Conservation (phyloP, 495 filamentous ascomycete genomes). For the Chaetomidium leptoderma region DNA sequence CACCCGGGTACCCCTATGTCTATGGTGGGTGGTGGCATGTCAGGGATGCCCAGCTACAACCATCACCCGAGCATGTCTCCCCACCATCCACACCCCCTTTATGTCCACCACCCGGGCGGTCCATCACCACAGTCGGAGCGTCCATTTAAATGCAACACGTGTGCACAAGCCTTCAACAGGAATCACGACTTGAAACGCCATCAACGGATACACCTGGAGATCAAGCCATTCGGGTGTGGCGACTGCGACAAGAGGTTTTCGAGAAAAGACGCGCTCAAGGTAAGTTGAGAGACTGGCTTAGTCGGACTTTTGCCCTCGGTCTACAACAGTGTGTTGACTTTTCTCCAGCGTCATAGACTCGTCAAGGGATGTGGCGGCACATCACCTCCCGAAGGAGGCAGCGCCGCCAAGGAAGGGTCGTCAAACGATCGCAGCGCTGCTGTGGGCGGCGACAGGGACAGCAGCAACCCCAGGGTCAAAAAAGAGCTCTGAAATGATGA, state of each 20-base stretch:
- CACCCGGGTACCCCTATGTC: slow-evolving; percentile 68
- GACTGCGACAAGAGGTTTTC: slow-evolving; percentile 97
- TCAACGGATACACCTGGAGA: slow-evolving; percentile 87
- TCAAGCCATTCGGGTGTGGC: slow-evolving; percentile 90
- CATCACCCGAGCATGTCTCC: slow-evolving; percentile 50
- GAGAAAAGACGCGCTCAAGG: slow-evolving; percentile 95
- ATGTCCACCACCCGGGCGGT: slow-evolving; percentile 34
- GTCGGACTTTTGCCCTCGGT: not conserved
- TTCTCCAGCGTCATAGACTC: slow-evolving; percentile 84
- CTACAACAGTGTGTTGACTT: slow-evolving; percentile 10
- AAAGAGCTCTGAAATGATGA: not conserved
- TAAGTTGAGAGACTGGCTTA: slow-evolving; percentile 44
- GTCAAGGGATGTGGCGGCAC: slow-evolving; percentile 82
- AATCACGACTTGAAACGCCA: slow-evolving; percentile 97
- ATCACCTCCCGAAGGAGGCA: slow-evolving; percentile 19
- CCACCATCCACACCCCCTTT: slow-evolving; percentile 30
- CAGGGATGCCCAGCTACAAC: slow-evolving; percentile 43
- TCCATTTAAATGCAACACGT: slow-evolving; percentile 92
- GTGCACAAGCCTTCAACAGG: slow-evolving; percentile 88
- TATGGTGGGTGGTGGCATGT: slow-evolving; percentile 58
- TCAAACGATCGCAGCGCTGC: slow-evolving; percentile 7
- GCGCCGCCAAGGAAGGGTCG: not conserved
- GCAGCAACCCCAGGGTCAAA: slow-evolving; percentile 14
- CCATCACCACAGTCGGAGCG: slow-evolving; percentile 35
- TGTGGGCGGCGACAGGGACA: slow-evolving; percentile 6